Evolutionary conservation across 768 basidiomycete species (phyloP).

Genomic region (Suillus lakei): DNA sequence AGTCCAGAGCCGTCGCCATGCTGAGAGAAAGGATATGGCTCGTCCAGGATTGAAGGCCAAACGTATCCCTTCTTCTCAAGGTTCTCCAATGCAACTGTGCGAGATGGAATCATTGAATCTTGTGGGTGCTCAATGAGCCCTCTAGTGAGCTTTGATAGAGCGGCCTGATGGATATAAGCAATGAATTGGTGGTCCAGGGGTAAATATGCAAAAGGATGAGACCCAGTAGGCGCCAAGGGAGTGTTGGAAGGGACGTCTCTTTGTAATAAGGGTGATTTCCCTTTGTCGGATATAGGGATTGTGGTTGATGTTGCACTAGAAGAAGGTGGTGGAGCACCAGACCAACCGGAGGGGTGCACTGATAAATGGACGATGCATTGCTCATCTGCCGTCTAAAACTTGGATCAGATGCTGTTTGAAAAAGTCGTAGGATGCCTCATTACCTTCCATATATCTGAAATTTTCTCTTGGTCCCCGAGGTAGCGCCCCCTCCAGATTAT

Average conservation of each 20-base stretch:
- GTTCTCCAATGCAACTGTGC: conserved; percentile 24
- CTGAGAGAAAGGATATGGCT: conserved; percentile 30
- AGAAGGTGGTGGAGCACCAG: conserved; percentile 51
- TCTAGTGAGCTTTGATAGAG: conserved; percentile 23
- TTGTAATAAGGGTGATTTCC: conserved; percentile 6
- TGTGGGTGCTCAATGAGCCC: conserved; percentile 3
- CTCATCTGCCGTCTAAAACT: conserved; percentile 55
- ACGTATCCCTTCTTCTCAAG: conserved; percentile 41
- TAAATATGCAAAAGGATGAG: conserved; percentile 14
- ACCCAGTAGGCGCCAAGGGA: conserved; percentile 6
- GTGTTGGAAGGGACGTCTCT: background rate
- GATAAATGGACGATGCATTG: conserved; percentile 72
- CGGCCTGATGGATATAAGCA: conserved; percentile 29
- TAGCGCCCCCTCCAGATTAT: conserved; percentile 78
- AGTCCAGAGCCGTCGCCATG: conserved; percentile 29
- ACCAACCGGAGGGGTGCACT: conserved; percentile 83
- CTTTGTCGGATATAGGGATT: conserved; percentile 9
- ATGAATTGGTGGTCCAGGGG: conserved; percentile 21
- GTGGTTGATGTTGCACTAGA: conserved; percentile 22
- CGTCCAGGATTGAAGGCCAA: conserved; percentile 51
- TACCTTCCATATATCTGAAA: conserved; percentile 75
- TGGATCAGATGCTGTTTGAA: background rate
- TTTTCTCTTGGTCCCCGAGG: conserved; percentile 65
- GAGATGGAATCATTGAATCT: background rate
- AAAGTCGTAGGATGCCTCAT: conserved; percentile 19